phyloP scores from a whole-genome alignment of 1,284 basidiomycete species.

The Ganoderma lucidum region DNA sequence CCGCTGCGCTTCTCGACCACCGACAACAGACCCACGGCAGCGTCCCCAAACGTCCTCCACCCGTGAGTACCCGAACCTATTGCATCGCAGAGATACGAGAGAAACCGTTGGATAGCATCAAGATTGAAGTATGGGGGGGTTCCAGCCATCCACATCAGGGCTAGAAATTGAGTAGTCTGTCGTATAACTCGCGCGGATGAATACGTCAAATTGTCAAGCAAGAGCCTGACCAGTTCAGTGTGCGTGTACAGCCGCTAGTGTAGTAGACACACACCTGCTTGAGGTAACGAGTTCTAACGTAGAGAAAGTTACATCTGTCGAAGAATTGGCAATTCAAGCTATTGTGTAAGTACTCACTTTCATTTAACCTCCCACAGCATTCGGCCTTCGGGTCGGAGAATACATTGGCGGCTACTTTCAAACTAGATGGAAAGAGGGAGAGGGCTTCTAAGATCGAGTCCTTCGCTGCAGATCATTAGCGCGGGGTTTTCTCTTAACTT shows the following conservation, averaged over 20 bases:
- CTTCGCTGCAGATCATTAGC: constrained; percentile 44
- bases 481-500: neutral
- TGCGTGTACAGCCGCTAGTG: neutral
- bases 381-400: constrained; percentile 24
- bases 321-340: neutral
- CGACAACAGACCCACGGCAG: constrained; percentile 43
- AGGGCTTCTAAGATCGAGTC: constrained; percentile 51
- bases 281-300: neutral
- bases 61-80: constrained; percentile 7
- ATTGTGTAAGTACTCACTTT: neutral
- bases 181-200: constrained; percentile 3
- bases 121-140: constrained; percentile 33
- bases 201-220: neutral
- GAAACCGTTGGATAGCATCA: constrained; percentile 38
- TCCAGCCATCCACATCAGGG: constrained; percentile 44
- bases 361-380: constrained; percentile 11
- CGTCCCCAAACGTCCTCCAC: constrained; percentile 36
- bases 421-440: constrained; percentile 23
- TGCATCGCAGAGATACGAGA: constrained; percentile 29
- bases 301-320: neutral
- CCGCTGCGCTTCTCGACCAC: constrained; percentile 29
- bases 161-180: constrained; percentile 43
- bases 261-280: neutral
- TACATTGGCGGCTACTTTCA: constrained; percentile 22
- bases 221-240: neutral